phyloP scores from a whole-genome alignment of 768 basidiomycete species.

The Boletellus ananas region DNA sequence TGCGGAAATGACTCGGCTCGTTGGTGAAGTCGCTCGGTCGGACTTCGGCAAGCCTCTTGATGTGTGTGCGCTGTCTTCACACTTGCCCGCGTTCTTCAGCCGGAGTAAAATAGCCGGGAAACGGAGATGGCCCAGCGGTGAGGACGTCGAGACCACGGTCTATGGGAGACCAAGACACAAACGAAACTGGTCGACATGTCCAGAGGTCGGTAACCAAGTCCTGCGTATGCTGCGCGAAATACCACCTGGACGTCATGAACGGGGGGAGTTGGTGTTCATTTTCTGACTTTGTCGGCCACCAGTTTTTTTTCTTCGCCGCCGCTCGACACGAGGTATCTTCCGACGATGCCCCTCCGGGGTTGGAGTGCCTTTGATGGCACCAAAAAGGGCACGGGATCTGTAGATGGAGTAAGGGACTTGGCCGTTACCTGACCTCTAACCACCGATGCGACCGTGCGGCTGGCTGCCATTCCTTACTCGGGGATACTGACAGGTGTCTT shows the following conservation, averaged over 20 bases:
- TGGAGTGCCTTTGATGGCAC: background rate
- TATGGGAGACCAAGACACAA: background rate
- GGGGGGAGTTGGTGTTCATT: background rate
- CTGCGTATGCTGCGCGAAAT: background rate
- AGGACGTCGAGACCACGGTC: background rate
- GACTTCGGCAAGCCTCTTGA: background rate
- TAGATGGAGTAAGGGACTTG: background rate
- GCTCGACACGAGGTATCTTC: slow-evolving; percentile 5
- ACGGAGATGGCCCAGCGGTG: background rate
- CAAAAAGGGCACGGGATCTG: slow-evolving; percentile 4
- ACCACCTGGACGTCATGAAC: background rate
- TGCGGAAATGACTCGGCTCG: background rate
- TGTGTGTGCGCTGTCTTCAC: background rate
- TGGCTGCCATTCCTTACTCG: background rate
- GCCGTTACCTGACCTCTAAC: background rate
- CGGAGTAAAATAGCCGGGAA: background rate
- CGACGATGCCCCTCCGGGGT: background rate
- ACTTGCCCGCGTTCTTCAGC: background rate
- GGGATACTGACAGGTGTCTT: slow-evolving; percentile 2
- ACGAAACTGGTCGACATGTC: slow-evolving; percentile 2
- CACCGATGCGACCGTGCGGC: background rate
- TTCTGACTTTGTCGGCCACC: slow-evolving; percentile 4
- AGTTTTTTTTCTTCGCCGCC: background rate
- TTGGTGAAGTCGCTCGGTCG: background rate
- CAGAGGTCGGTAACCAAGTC: background rate